Conservation (phyloP, 2,329 filamentous ascomycete species). For the Colletotrichum camelliae region DNA sequence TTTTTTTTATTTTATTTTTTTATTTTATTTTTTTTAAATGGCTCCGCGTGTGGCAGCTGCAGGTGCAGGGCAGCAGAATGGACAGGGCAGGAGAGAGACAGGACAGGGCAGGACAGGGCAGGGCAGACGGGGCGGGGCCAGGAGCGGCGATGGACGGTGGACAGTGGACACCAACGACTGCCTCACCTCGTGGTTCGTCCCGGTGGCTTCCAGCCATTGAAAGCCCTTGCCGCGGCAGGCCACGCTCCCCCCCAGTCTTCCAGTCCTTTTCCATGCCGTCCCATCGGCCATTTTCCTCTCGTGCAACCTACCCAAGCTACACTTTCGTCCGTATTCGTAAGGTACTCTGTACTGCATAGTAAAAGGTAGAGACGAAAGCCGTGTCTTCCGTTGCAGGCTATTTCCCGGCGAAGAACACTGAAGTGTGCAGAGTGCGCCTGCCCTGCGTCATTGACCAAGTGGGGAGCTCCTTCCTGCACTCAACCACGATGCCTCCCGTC, state of each 20-base stretch:
- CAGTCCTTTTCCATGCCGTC: neutral
- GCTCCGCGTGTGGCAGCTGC: constrained; percentile 16
- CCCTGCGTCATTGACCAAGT: neutral
- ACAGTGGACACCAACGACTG: neutral
- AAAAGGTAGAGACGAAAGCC: neutral
- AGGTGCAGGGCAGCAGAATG: neutral
- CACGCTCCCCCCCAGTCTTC: neutral
- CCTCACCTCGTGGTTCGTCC: constrained; percentile 3
- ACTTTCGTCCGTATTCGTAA: neutral
- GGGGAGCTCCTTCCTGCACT: neutral
- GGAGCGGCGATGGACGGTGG: neutral
- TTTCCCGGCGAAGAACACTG: neutral
- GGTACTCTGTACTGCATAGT: neutral
- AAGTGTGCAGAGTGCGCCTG: neutral
- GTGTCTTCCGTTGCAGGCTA: neutral
- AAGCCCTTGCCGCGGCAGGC: neutral
- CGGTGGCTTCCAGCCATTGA: neutral
- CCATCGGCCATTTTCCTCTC: neutral
- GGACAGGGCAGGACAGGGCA: neutral
- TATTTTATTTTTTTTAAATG: neutral
- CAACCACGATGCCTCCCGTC: neutral
- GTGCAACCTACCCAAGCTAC: neutral
- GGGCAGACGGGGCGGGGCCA: neutral
- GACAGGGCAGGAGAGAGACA: neutral
- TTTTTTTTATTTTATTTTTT: neutral